Evolutionary conservation across 1,139 yeast genomes (phyloP), one percentile per base, ranked within the genome.

Genomic region (Saccharomyces hybrid): DNA sequence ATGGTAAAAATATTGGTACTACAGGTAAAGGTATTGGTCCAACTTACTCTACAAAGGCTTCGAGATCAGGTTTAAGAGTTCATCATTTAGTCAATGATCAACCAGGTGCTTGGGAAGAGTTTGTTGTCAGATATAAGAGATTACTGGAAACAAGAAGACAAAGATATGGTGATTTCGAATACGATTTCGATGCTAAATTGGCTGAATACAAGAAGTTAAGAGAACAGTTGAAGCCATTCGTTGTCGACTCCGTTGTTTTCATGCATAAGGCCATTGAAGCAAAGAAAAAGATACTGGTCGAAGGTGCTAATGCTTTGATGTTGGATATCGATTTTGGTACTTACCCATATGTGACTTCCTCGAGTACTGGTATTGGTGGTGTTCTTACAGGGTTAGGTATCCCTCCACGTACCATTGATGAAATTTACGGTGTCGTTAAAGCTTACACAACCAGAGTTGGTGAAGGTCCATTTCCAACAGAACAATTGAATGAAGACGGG

Each of bases 1-100:
- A 84, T 71, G 89, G 89, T 71, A 90, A 89, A 75, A 84, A 96
- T 49, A 93, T 93, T 68, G 99, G 99, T 65, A 93, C 99, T 61
- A 93, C 99, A 52, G 97, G 98, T 69, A 93, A 95, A 73, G 99
- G 99, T 74, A 93, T 93, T 69, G 99, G 99, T 56, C 99, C 99
- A 64, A 86, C 99, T 49, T 93, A 93, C 73, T 86, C 97, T 48
- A 90, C 99, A 64, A 93, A 93, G 77, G 96, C 96, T 54, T 86
- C 96, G 19, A 84, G 99, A 75, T 89, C 97, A 32, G 99, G 99
- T 69, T 78, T 93, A 64, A 83, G 99, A 74, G 95, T 93, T 57
- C 99, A 93, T 75, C 99, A 93, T 75, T 81, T 93, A 68, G 95
- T 90, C 47, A 84, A 89, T 62, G 86, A 88, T 64, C 91, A 87